phyloP scores from a whole-genome alignment of 208 protist species.

The Wallacemonas sp. region DNA sequence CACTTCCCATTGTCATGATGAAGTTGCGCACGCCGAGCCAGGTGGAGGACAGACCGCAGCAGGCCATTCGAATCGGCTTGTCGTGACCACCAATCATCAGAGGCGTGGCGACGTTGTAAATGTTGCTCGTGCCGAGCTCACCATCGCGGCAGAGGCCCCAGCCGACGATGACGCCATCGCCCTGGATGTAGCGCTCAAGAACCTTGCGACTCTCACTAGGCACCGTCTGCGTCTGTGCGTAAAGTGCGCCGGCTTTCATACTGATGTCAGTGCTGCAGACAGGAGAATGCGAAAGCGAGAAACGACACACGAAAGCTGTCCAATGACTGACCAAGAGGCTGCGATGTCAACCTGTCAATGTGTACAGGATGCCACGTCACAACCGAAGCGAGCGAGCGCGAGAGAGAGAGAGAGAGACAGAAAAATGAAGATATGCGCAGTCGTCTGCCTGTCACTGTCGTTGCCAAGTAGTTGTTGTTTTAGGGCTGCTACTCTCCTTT shows the following conservation, averaged over 20 bases:
- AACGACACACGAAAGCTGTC: conserved; percentile 5
- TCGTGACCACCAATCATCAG: conserved; percentile 73
- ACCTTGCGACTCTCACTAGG: conserved; percentile 21
- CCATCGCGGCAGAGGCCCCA: conserved; percentile 74
- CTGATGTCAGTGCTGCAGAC: not conserved
- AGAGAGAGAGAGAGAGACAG: not conserved
- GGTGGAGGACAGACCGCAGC: conserved; percentile 58
- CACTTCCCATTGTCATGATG: conserved; percentile 74
- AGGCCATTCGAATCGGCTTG: conserved; percentile 74
- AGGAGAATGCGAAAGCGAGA: conserved; percentile 8
- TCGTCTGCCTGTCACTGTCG: too few relatives aligned
- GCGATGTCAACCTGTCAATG: conserved; percentile 1
- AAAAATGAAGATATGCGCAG: too few relatives aligned
- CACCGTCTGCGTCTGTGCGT: conserved; percentile 13
- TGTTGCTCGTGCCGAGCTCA: conserved; percentile 62
- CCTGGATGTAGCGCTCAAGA: conserved; percentile 52
- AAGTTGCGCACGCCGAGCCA: conserved; percentile 64
- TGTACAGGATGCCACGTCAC: not conserved
- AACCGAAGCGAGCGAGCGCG: not conserved
- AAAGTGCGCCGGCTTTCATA: conserved; percentile 11
- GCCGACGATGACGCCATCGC: conserved; percentile 74
- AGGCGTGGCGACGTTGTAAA: conserved; percentile 69
- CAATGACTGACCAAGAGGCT: too few relatives aligned
- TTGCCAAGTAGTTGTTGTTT: too few relatives aligned
- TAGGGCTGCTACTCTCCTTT: too few relatives aligned